phyloP scores from a whole-genome alignment of 1,139 yeast species.

The Debaryomycetaceae sp. region DNA sequence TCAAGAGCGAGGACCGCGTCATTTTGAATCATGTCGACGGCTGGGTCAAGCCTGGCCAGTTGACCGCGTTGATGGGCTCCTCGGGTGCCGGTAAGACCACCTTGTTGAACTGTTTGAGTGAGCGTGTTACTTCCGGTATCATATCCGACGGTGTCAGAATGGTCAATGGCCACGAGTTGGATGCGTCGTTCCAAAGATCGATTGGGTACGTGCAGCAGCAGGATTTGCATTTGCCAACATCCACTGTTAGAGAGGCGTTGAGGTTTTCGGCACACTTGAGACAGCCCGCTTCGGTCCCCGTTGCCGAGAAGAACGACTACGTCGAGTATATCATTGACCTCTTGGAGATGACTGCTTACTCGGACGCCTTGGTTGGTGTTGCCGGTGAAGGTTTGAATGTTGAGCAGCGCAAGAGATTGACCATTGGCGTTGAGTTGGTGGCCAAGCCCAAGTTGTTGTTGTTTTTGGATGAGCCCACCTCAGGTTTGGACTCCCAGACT shows the following conservation, averaged over 20 bases:
- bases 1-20: conserved; percentile 27
- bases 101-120: conserved; percentile 28
- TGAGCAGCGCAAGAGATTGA: conserved; percentile 62
- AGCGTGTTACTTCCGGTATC: conserved; percentile 30
- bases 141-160: conserved; percentile 31
- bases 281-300: conserved; percentile 27
- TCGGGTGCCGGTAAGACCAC: conserved; percentile 36
- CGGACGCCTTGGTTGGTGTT: conserved; percentile 38
- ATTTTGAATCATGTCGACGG: conserved; percentile 20
- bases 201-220: conserved; percentile 43
- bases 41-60: conserved; percentile 33
- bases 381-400: conserved; percentile 29
- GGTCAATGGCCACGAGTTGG: conserved; percentile 33
- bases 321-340: conserved; percentile 34
- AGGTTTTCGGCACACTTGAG: conserved; percentile 33
- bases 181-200: conserved; percentile 32
- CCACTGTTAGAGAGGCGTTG: conserved; percentile 38
- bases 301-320: conserved; percentile 27
- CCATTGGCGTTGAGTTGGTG: conserved; percentile 38
- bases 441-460: conserved; percentile 35
- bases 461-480: conserved; percentile 38
- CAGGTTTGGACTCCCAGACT: conserved; percentile 40
- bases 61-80: conserved; percentile 28
- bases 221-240: conserved; percentile 33
- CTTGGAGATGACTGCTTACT: conserved; percentile 32